phyloP scores from a whole-genome alignment of 2,329 filamentous ascomycete species.

The Arthrinium puccinioides region DNA sequence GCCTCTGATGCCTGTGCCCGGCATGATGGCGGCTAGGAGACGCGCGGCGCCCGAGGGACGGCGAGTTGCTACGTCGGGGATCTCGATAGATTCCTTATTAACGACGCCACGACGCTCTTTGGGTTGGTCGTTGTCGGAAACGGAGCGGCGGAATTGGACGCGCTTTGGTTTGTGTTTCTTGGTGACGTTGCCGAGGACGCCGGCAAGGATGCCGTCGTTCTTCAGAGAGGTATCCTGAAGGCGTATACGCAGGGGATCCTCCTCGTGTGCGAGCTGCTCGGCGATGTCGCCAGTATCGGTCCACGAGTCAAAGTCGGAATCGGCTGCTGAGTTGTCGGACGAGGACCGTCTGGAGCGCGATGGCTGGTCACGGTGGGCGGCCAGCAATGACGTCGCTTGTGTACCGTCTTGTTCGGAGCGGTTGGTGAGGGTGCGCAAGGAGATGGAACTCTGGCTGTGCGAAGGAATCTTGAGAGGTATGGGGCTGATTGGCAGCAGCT shows the following conservation, averaged over 20 bases:
- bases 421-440: conserved; percentile 63
- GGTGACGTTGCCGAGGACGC: conserved; percentile 25
- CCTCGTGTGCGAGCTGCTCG: conserved; percentile 77
- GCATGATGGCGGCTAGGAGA: conserved; percentile 78
- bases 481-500: conserved; percentile 75
- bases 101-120: conserved; percentile 34
- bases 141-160: conserved; percentile 59
- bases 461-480: conserved; percentile 79
- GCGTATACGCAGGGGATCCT: conserved; percentile 71
- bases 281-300: conserved; percentile 92
- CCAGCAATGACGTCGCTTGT: conserved; percentile 39
- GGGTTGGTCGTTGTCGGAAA: conserved; percentile 27
- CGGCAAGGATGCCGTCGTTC: conserved; percentile 53
- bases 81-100: conserved; percentile 72
- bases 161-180: conserved; percentile 49
- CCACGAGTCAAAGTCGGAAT: conserved; percentile 70
- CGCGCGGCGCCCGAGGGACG: conserved; percentile 61
- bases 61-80: conserved; percentile 61
- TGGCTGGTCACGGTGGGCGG: conserved; percentile 33
- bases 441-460: conserved; percentile 64
- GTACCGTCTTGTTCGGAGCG: conserved; percentile 27
- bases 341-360: conserved; percentile 37
- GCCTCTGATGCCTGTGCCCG: conserved; percentile 74
- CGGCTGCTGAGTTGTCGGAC: conserved; percentile 41
- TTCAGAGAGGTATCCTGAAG: conserved; percentile 57